Conservation (phyloP, 2,329 filamentous ascomycete genomes). For the Fragosphaeria purpurea region DNA sequence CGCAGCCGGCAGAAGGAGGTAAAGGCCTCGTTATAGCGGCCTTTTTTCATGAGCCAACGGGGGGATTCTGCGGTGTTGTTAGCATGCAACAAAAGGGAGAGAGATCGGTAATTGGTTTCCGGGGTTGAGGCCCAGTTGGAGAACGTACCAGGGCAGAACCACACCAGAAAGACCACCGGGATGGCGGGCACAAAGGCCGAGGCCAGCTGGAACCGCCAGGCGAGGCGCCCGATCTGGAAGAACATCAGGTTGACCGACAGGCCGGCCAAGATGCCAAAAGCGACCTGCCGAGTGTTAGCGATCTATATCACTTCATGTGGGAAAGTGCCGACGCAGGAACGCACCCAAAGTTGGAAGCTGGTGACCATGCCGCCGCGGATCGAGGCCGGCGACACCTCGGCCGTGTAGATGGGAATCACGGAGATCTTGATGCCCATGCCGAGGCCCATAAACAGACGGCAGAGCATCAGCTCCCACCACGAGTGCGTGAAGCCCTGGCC, state of each 20-base stretch:
- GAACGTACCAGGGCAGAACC: constrained; percentile 51
- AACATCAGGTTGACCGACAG: constrained; percentile 55
- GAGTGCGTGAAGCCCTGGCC: constrained; percentile 54
- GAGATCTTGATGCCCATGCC: constrained; percentile 47
- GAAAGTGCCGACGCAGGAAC: constrained; percentile 37
- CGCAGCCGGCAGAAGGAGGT: constrained; percentile 45
- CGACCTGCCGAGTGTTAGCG: too few relatives aligned
- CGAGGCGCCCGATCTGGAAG: constrained; percentile 43
- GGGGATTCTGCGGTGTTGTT: too few relatives aligned
- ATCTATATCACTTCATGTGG: too few relatives aligned
- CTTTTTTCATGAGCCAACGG: constrained; percentile 57
- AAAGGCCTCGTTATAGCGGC: constrained; percentile 43
- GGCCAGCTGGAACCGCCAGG: constrained; percentile 54
- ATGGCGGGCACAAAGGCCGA: constrained; percentile 57
- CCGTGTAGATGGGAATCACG: constrained; percentile 43
- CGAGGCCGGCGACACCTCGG: constrained; percentile 41
- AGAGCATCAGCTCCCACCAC: constrained; percentile 58
- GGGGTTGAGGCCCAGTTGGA: too few relatives aligned
- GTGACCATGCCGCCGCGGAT: constrained; percentile 45
- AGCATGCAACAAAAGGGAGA: too few relatives aligned
- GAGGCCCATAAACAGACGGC: constrained; percentile 58
- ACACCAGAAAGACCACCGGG: constrained; percentile 47
- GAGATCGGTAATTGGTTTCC: too few relatives aligned
- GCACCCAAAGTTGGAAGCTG: constrained; percentile 47
- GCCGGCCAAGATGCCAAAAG: constrained; percentile 49